Base-by-base conservation (phyloP, 148 eudicot genomes). In the Pharnaceum exiguum region DNA sequence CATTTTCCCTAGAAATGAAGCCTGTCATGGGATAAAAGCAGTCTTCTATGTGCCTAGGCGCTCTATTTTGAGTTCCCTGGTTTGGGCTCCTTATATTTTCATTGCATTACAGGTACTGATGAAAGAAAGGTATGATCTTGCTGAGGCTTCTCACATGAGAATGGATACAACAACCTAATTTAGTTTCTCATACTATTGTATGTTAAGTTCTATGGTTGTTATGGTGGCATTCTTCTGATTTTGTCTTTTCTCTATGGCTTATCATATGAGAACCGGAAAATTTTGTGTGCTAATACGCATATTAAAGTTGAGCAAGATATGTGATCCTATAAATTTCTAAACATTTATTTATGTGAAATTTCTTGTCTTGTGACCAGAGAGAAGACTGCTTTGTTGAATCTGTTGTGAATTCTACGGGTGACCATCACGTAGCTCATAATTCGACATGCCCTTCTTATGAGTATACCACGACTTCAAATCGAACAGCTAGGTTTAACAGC, bases 331-430 rank as follows among this genome's bases (percentile, higher is more conserved):
- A 35, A 35, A 35, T 35, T 12, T 35, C 12, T 35, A 7, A 35
- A 29, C 10, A 32, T 7, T 32, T 25, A 16, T 46, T 56, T 44
- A 21, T 25, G 43, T 24, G 19, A 39, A 13, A 33, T 48, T 40
- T 51, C 48, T 30, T 43, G 43, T 59, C 23, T 62, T 48, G 51
- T 38, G 25, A 59, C 59, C 69, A 86, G 94, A 64, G 62, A 51
- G 82, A 80, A 69, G 84, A 82, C 63, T 66, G 65, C 70, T 74
- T 80, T 32, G 63, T 71, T 56, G 86, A 77, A 50, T 75, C 70
- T 36, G 58, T 46, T 35, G 67, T 75, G 43, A 65, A 69, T 67
- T 59, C 82, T 59, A 63, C 70, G 0, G 78, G 68, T 49, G 44
- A 55, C 48, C 53, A 45, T 22, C 59, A 43, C 12, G 31, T 55